These are phyloP conservation scores for Candida silvatica DNA, from an alignment of 805 yeast species.

Conservation along the genomic window DNA sequence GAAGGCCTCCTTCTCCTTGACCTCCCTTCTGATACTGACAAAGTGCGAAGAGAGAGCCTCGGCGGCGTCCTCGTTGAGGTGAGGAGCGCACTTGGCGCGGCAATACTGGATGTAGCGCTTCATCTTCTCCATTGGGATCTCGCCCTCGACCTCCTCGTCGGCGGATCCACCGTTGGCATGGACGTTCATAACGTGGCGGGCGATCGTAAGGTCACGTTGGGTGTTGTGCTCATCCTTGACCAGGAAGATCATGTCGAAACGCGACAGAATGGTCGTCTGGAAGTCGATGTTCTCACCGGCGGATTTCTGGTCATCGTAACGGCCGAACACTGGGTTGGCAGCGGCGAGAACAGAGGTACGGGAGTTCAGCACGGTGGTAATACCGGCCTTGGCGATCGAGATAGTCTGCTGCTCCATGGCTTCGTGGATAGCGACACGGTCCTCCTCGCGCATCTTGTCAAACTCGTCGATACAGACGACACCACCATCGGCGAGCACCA, in stretches of 20 bases:
- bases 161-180: constrained; percentile 67
- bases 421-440: constrained; percentile 97
- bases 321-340: constrained; percentile 94
- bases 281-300: constrained; percentile 98
- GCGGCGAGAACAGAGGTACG: constrained; percentile 96
- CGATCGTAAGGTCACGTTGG: constrained; percentile 78
- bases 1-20: constrained; percentile 71
- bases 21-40: constrained; percentile 78
- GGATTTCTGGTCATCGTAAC: constrained; percentile 91
- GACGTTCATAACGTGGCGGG: constrained; percentile 89
- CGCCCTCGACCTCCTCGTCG: constrained; percentile 56
- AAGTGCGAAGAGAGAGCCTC: constrained; percentile 88
- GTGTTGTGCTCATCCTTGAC: constrained; percentile 93
- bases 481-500: constrained; percentile 99
- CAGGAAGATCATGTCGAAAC: constrained; percentile 97
- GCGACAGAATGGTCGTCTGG: constrained; percentile 91
- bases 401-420: constrained; percentile 99
- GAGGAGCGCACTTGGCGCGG: constrained; percentile 85
- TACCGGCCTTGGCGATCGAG: constrained; percentile 98
- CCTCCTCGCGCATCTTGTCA: constrained; percentile 99
- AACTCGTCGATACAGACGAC: constrained; percentile 99
- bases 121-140: constrained; percentile 85
- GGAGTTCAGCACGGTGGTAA: constrained; percentile 91
- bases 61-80: constrained; percentile 81
- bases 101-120: constrained; percentile 88